phyloP scores from a whole-genome alignment of 148 eudicot species.

The Persicaria tinctoria region DNA sequence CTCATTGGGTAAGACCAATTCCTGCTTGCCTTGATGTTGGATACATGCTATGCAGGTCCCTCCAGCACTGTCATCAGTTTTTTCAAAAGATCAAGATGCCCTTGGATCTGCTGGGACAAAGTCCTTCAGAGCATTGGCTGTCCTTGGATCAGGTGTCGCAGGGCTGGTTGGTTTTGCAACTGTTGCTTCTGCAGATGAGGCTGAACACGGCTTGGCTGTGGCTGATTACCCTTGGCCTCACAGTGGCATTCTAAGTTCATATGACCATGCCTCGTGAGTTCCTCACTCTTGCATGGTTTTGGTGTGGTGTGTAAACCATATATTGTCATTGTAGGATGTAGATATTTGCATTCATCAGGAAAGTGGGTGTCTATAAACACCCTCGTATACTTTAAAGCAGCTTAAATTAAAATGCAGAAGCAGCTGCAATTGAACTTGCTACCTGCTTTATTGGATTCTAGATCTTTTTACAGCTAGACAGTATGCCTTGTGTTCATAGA shows the following conservation, averaged over 20 bases:
- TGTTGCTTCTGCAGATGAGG: slow-evolving; percentile 68
- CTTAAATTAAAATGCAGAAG: background rate
- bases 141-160: slow-evolving; percentile 66
- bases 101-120: slow-evolving; percentile 26
- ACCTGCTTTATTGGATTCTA: background rate
- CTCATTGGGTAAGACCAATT: background rate
- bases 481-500: background rate
- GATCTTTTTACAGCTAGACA: background rate
- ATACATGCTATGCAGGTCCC: background rate
- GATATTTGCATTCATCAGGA: background rate
- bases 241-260: slow-evolving; percentile 85
- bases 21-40: background rate
- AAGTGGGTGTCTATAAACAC: background rate
- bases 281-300: background rate
- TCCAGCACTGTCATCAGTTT: too few relatives aligned
- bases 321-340: background rate
- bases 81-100: too few relatives aligned
- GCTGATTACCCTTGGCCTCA: slow-evolving; percentile 95
- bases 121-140: slow-evolving; percentile 46
- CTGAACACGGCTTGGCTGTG: slow-evolving; percentile 78
- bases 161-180: slow-evolving; percentile 65
- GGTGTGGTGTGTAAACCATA: background rate
- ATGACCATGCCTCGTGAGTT: slow-evolving; percentile 96
- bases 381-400: background rate
- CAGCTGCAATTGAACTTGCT: background rate